phyloP scores from a whole-genome alignment of 1,284 basidiomycete genomes.

The Papiliotrema nemorosa region DNA sequence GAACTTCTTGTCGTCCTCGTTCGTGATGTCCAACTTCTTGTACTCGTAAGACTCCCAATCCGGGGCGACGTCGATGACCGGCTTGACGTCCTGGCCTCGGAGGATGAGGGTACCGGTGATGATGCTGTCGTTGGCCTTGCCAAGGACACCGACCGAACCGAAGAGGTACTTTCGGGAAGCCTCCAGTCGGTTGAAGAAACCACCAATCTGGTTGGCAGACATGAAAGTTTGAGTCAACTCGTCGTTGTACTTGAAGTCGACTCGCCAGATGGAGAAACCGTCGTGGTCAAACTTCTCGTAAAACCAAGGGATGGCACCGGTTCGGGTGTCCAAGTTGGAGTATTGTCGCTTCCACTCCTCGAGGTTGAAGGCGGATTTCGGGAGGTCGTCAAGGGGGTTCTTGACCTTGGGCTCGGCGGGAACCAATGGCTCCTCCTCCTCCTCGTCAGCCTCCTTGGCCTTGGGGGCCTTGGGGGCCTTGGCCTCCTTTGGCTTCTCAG shows the following conservation, averaged over 20 bases:
- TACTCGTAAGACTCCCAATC: constrained; percentile 85
- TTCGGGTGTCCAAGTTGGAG: constrained; percentile 93
- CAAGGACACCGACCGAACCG: constrained; percentile 87
- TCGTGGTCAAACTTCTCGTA: constrained; percentile 86
- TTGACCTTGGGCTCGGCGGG: constrained; percentile 72
- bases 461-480: constrained; percentile 60
- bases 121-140: constrained; percentile 68
- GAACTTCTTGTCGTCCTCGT: constrained; percentile 73
- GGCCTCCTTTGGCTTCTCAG: constrained; percentile 51
- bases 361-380: constrained; percentile 88
- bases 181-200: constrained; percentile 95
- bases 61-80: constrained; percentile 77
- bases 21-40: constrained; percentile 60
- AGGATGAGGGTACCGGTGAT: constrained; percentile 77
- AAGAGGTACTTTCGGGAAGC: constrained; percentile 93
- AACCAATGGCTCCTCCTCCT: constrained; percentile 59
- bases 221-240: constrained; percentile 91
- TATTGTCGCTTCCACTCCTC: constrained; percentile 98
- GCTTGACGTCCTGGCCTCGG: constrained; percentile 65
- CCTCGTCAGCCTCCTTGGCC: constrained; percentile 59
- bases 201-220: constrained; percentile 78
- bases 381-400: constrained; percentile 90
- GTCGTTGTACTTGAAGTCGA: constrained; percentile 93
- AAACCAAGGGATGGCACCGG: constrained; percentile 69
- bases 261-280: constrained; percentile 87